Conservation (phyloP, 495 filamentous ascomycete species). For the Alectoria sarmentosa region DNA sequence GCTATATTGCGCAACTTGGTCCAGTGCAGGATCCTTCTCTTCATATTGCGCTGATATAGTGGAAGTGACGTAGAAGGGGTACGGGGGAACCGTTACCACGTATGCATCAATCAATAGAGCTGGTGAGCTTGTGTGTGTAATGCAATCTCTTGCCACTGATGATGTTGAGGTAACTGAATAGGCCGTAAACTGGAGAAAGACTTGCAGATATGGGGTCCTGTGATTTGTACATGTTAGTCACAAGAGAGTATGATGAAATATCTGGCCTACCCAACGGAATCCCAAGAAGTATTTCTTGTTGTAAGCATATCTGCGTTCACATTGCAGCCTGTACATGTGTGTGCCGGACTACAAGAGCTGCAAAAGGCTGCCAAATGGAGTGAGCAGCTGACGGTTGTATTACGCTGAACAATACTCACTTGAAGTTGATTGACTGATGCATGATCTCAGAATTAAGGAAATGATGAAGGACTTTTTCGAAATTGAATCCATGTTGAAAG, state of each 20-base stretch:
- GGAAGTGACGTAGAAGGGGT: too few relatives aligned
- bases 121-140: background rate
- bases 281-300: background rate
- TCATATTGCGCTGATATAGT: too few relatives aligned
- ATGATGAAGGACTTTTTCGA: background rate
- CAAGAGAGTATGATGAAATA: background rate
- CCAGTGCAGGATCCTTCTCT: too few relatives aligned
- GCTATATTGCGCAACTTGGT: too few relatives aligned
- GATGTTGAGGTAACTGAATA: background rate
- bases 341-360: background rate
- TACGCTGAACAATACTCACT: background rate
- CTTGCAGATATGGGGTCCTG: background rate
- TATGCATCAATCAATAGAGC: background rate
- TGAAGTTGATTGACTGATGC: background rate
- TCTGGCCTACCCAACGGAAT: background rate
- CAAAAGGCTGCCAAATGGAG: background rate
- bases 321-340: background rate
- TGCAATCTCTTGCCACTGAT: background rate
- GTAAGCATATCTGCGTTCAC: background rate
- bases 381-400: background rate
- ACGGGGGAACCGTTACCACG: background rate
- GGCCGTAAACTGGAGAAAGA: background rate
- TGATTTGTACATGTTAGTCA: background rate
- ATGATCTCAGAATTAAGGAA: background rate
- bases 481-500: background rate